A percentile compares a stretch with the other conserved stretches of the same genome.
These are phyloP conservation scores for Trichophyton simii DNA, from an alignment of 2,329 filamentous ascomycete species.

Conservation along the genomic window DNA sequence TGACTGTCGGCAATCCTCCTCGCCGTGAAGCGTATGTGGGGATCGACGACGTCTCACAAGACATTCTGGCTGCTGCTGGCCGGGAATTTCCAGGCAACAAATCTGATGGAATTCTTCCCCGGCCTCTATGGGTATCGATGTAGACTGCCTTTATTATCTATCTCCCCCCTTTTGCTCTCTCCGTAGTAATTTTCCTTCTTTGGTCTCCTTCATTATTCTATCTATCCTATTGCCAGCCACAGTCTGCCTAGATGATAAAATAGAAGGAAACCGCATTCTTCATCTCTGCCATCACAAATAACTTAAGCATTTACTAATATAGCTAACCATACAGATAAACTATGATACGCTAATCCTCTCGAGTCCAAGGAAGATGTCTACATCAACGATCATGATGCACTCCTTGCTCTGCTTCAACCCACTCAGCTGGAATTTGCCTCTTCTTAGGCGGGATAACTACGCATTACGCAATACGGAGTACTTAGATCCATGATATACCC, in stretches of 20 bases:
- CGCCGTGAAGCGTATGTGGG: slow-evolving; percentile 75
- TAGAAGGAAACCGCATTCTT: neutral
- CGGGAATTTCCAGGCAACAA: slow-evolving; percentile 13
- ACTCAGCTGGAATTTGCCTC: too few relatives aligned
- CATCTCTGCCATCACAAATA: neutral
- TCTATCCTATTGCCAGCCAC: neutral
- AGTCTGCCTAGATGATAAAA: neutral
- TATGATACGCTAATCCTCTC: neutral
- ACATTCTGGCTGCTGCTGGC: slow-evolving; percentile 24
- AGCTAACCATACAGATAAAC: neutral
- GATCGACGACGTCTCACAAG: slow-evolving; percentile 27
- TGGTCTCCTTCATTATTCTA: neutral
- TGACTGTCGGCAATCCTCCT: slow-evolving; percentile 57
- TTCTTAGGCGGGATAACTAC: too few relatives aligned
- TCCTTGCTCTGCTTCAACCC: too few relatives aligned
- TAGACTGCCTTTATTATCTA: slow-evolving; percentile 13
- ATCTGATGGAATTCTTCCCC: slow-evolving; percentile 27
- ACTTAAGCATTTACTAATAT: too few relatives aligned
- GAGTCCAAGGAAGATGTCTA: too few relatives aligned
- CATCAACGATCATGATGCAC: too few relatives aligned
- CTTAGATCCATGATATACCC: too few relatives aligned
- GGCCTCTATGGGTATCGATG: slow-evolving; percentile 27
- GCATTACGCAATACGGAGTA: too few relatives aligned
- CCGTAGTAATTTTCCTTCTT: neutral
- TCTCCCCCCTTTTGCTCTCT: neutral